These are phyloP conservation scores for Oxytropis ochrocephala DNA, from an alignment of 306 rosid genomes.

Conservation along the genomic window DNA sequence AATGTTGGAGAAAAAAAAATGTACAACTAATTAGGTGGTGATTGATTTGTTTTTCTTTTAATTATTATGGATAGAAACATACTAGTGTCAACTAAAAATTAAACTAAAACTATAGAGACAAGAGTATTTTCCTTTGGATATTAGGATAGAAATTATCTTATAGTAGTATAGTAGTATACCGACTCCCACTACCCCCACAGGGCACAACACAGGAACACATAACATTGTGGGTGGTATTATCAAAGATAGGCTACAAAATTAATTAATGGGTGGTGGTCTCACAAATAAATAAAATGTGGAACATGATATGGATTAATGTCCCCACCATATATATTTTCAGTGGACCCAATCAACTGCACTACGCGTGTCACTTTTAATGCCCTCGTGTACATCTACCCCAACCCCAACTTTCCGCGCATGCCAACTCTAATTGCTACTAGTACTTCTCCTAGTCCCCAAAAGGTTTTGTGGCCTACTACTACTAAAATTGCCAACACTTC, in stretches of 20 bases:
- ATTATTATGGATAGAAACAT: no score
- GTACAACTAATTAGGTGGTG: no score
- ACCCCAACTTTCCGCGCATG: slow-evolving; percentile 35
- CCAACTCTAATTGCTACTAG: neutral
- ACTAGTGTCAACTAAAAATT: no score
- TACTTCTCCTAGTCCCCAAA: neutral
- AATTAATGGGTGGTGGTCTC: slow-evolving; percentile 21
- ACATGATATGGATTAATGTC: neutral
- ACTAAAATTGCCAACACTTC: neutral
- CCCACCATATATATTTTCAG: neutral
- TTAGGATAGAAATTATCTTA: neutral
- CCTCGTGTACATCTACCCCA: slow-evolving; percentile 6
- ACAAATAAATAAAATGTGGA: neutral
- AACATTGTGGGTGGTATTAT: slow-evolving; percentile 32
- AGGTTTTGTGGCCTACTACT: neutral
- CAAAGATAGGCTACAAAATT: slow-evolving; percentile 7
- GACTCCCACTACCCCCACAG: neutral
- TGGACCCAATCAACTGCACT: neutral
- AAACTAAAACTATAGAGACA: no score
- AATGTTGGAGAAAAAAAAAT: neutral
- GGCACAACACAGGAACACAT: slow-evolving; percentile 3
- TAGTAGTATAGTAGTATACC: neutral
- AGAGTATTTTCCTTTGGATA: neutral
- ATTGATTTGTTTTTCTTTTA: no score
- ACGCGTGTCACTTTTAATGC: slow-evolving; percentile 20